A percentile compares a stretch with the other conserved stretches of the same genome.
Conservation (phyloP, 306 rosid genomes). For the Cicer pinnatifidum region DNA sequence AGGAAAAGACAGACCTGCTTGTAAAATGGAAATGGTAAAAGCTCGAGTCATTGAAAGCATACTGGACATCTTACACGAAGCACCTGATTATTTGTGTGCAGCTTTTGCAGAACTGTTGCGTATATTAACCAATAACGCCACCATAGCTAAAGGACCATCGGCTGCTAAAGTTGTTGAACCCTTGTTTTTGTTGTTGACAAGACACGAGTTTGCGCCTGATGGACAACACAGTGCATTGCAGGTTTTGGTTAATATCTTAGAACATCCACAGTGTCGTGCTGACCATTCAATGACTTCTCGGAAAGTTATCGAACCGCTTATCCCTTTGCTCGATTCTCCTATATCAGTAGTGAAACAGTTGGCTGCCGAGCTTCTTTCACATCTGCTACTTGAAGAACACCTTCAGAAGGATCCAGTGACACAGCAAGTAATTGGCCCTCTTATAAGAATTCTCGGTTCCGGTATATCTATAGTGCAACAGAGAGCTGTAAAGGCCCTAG, state of each 20-base stretch:
- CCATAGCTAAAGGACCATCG: constrained; percentile 91
- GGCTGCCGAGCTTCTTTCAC: constrained; percentile 96
- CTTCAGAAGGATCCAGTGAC: constrained; percentile 90
- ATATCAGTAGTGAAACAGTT: constrained; percentile 93
- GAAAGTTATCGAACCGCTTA: constrained; percentile 90
- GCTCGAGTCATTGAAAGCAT: constrained; percentile 90
- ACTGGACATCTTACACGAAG: constrained; percentile 79
- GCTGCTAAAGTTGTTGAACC: constrained; percentile 95
- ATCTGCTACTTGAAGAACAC: constrained; percentile 84
- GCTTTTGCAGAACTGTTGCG: constrained; percentile 91
- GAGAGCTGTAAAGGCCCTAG: constrained; percentile 97
- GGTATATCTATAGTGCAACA: constrained; percentile 93
- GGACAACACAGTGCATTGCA: constrained; percentile 95
- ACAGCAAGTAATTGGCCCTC: constrained; percentile 90
- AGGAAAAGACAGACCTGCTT: constrained; percentile 96
- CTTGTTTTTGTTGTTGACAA: constrained; percentile 78
- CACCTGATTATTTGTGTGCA: constrained; percentile 91
- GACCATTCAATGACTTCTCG: constrained; percentile 77
- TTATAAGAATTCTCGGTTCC: constrained; percentile 83
- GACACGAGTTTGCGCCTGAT: constrained; percentile 88
- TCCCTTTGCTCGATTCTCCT: constrained; percentile 90
- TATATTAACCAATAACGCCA: constrained; percentile 94
- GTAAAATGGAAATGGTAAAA: constrained; percentile 98
- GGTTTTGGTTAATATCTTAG: constrained; percentile 94
- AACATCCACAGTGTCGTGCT: constrained; percentile 96